A percentile compares a stretch with the other conserved stretches of the same genome.
phyloP scores from a whole-genome alignment of 2,329 filamentous ascomycete species.

The Thelonectria blattea region DNA sequence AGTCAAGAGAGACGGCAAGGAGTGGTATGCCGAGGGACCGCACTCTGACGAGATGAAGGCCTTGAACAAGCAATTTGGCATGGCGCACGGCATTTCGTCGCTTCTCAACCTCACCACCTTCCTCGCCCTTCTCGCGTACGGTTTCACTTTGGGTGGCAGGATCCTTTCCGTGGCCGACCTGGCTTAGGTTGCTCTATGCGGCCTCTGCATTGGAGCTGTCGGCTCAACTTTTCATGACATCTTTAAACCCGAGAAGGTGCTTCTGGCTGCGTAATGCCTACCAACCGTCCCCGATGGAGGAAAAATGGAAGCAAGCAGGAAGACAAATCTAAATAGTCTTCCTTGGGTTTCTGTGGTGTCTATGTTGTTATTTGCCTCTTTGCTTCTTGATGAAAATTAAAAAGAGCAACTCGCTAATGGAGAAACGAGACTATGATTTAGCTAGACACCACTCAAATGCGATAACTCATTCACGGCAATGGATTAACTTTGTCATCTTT shows the following conservation, averaged over 20 bases:
- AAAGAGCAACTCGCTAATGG: not conserved
- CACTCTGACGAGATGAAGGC: constrained; percentile 84
- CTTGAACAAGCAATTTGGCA: constrained; percentile 79
- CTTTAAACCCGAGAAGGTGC: too few relatives aligned
- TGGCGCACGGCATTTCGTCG: constrained; percentile 81
- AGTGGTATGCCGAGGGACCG: constrained; percentile 77
- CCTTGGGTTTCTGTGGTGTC: too few relatives aligned
- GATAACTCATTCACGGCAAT: not conserved
- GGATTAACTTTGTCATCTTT: not conserved
- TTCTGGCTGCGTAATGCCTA: too few relatives aligned
- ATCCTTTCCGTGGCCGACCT: constrained; percentile 52
- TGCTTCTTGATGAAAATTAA: not conserved
- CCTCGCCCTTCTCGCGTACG: constrained; percentile 76
- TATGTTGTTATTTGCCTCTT: too few relatives aligned
- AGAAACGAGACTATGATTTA: not conserved
- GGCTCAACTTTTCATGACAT: too few relatives aligned
- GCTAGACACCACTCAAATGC: not conserved
- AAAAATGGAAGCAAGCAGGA: too few relatives aligned
- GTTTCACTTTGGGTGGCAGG: constrained; percentile 71
- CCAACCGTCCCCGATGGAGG: too few relatives aligned
- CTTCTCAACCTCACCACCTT: constrained; percentile 78
- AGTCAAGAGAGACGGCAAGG: constrained; percentile 90
- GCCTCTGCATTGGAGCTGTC: too few relatives aligned
- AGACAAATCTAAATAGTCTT: too few relatives aligned
- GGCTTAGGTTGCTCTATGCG: constrained; percentile 20